A percentile compares a stretch with the other conserved stretches of the same genome.
Evolutionary conservation across 176 grass and related monocot genomes (phyloP).

Genomic region (Oryza glumipatula): DNA sequence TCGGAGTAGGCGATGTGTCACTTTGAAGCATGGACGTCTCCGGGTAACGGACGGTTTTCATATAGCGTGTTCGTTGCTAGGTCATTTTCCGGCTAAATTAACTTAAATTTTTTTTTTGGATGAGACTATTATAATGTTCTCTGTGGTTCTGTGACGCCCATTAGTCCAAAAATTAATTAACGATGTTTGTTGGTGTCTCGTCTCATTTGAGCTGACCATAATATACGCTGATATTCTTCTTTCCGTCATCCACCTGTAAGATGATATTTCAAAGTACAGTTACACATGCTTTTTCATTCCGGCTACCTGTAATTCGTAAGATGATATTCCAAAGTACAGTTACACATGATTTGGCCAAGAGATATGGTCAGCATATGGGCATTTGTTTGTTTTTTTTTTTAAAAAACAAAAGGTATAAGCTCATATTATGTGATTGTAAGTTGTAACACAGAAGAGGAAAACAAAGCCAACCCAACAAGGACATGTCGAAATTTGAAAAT

Average conservation of each 20-base stretch:
- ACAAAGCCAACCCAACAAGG: background rate
- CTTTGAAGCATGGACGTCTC: constrained; percentile 23
- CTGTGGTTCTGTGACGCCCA: background rate
- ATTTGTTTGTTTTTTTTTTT: background rate
- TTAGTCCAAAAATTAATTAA: background rate
- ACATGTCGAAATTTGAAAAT: too few relatives aligned
- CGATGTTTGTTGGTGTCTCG: background rate
- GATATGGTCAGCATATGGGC: background rate
- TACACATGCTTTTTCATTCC: background rate
- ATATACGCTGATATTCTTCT: background rate
- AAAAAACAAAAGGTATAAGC: background rate
- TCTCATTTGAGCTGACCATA: constrained; percentile 15
- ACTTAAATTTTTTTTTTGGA: background rate
- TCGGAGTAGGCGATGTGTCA: constrained; percentile 49
- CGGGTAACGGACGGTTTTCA: constrained; percentile 13
- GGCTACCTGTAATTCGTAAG: background rate
- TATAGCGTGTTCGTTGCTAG: constrained; percentile 13
- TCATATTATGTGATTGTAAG: background rate
- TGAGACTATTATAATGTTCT: background rate
- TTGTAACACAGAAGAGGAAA: background rate
- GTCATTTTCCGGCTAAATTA: constrained; percentile 36
- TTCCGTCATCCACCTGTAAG: background rate
- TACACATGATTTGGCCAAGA: background rate
- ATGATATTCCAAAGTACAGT: background rate
- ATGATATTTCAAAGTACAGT: background rate